phyloP scores from a whole-genome alignment of 2,329 filamentous ascomycete species.

The Aureobasidium lini region DNA sequence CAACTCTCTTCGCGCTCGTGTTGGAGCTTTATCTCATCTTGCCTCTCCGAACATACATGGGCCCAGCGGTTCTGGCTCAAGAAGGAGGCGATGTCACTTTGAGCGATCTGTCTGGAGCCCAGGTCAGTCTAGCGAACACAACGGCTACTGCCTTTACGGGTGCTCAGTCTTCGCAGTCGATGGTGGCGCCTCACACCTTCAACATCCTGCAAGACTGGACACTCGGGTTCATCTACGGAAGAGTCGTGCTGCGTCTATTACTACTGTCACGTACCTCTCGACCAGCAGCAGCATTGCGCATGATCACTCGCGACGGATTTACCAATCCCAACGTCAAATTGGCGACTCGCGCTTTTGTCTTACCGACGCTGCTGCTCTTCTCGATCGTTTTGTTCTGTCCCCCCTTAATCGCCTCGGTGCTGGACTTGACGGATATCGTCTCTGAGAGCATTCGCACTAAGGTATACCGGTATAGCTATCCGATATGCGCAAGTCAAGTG shows the following conservation, averaged over 20 bases:
- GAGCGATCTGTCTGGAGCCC: conserved; percentile 16
- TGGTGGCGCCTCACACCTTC: conserved; percentile 53
- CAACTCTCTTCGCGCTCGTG: conserved; percentile 68
- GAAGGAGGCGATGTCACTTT: not conserved
- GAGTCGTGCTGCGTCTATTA: conserved; percentile 65
- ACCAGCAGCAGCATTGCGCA: conserved; percentile 65
- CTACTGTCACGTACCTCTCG: conserved; percentile 62
- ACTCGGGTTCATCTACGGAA: conserved; percentile 81
- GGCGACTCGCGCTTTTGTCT: conserved; percentile 77
- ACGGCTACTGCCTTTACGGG: not conserved
- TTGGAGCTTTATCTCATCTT: conserved; percentile 85
- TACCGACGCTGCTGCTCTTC: conserved; percentile 63
- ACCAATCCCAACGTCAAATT: conserved; percentile 69
- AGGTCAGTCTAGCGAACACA: not conserved
- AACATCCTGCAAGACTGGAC: conserved; percentile 93
- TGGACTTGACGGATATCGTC: conserved; percentile 9
- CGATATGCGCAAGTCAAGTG: conserved; percentile 45
- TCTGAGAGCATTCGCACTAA: conserved; percentile 16
- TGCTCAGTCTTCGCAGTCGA: not conserved
- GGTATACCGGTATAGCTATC: conserved; percentile 67
- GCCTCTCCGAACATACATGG: conserved; percentile 73
- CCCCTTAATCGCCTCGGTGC: conserved; percentile 46
- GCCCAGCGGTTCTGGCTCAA: not conserved
- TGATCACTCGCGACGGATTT: conserved; percentile 64
- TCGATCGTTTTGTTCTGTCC: conserved; percentile 57